Evolutionary conservation across 148 eudicot genomes (phyloP).

Genomic region (Beta vulgaris): DNA sequence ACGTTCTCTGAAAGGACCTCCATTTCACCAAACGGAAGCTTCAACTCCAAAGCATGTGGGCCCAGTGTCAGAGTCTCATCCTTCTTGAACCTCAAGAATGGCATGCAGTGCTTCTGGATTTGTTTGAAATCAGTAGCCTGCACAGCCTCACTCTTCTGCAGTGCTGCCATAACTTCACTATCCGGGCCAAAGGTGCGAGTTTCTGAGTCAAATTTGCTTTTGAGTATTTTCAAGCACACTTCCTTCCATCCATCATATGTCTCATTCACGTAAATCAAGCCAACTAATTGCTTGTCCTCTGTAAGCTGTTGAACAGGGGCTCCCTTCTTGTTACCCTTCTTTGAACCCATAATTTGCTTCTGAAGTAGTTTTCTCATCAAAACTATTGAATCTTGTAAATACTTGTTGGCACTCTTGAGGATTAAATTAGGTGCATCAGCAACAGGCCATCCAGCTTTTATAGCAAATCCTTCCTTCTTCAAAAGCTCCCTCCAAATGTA

Average conservation of each 20-base stretch:
- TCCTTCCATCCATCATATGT: slow-evolving; percentile 82
- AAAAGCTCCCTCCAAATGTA: slow-evolving; percentile 73
- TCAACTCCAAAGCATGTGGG: slow-evolving; percentile 73
- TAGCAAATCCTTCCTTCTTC: slow-evolving; percentile 67
- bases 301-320: slow-evolving; percentile 32
- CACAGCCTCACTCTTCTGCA: slow-evolving; percentile 55
- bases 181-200: slow-evolving; percentile 64
- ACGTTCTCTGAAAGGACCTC: slow-evolving; percentile 64
- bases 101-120: slow-evolving; percentile 80
- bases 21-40: slow-evolving; percentile 78
- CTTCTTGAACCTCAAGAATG: slow-evolving; percentile 81
- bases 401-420: slow-evolving; percentile 72
- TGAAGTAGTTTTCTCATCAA: slow-evolving; percentile 76
- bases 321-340: slow-evolving; percentile 49
- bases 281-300: slow-evolving; percentile 46
- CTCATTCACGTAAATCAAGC: slow-evolving; percentile 73
- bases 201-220: slow-evolving; percentile 43
- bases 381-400: slow-evolving; percentile 64
- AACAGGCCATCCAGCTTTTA: slow-evolving; percentile 78
- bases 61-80: slow-evolving; percentile 73
- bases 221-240: slow-evolving; percentile 70
- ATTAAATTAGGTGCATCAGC: slow-evolving; percentile 60
- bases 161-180: slow-evolving; percentile 52
- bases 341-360: slow-evolving; percentile 72
- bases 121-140: slow-evolving; percentile 58